Conservation (phyloP, 495 filamentous ascomycete species). For the Penicillium canariense region DNA sequence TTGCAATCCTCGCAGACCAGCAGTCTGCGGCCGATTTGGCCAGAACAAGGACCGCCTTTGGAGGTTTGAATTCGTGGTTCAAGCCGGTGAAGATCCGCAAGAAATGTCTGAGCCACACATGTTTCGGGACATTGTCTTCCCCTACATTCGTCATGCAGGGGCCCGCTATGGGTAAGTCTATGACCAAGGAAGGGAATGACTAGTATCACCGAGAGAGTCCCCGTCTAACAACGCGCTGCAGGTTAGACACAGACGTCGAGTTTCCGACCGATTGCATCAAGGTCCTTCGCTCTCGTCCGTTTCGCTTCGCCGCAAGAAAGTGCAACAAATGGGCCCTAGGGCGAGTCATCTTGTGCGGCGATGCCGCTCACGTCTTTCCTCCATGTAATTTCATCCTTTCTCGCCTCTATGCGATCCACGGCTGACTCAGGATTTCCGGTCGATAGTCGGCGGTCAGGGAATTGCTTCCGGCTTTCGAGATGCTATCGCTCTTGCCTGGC, state of each 20-base stretch:
- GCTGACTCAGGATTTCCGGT: background rate
- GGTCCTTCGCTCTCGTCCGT: constrained; percentile 47
- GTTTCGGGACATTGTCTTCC: constrained; percentile 27
- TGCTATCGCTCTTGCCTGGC: constrained; percentile 42
- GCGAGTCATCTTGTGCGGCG: constrained; percentile 46
- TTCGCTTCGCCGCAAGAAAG: constrained; percentile 41
- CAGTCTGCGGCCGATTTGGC: constrained; percentile 49
- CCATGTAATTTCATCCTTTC: constrained; percentile 33
- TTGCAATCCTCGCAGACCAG: constrained; percentile 39
- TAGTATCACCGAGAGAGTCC: background rate
- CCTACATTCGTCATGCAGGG: constrained; percentile 31
- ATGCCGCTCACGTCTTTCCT: constrained; percentile 56
- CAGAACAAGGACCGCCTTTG: constrained; percentile 39
- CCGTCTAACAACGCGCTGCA: constrained; percentile 4
- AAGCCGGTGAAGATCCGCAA: constrained; percentile 24
- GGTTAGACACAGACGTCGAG: constrained; percentile 26
- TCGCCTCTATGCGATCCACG: background rate
- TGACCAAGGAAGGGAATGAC: background rate
- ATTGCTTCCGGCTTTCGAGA: constrained; percentile 45
- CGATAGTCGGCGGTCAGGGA: constrained; percentile 48
- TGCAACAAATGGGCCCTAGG: constrained; percentile 50
- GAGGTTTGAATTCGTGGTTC: constrained; percentile 48
- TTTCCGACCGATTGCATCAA: constrained; percentile 49
- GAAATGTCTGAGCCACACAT: constrained; percentile 29
- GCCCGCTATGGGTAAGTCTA: constrained; percentile 30